These are phyloP conservation scores for Pseudozyma tsukubaensis DNA, from an alignment of 1,284 basidiomycete genomes.

Conservation along the genomic window DNA sequence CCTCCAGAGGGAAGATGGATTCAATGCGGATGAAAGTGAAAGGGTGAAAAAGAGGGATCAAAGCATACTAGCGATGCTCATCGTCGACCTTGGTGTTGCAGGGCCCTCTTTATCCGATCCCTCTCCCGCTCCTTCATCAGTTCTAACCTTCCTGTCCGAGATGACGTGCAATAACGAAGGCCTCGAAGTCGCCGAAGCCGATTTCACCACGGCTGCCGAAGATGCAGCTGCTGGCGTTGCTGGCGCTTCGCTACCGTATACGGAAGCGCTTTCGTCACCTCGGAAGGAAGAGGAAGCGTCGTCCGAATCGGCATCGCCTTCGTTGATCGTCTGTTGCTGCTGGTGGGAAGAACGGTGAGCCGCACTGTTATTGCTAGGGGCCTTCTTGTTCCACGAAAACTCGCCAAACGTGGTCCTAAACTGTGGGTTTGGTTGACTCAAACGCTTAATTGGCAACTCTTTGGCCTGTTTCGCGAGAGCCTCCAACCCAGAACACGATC, in stretches of 20 bases:
- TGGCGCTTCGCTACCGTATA: neutral
- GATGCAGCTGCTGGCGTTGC: neutral
- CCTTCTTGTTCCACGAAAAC: constrained; percentile 30
- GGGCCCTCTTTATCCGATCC: constrained; percentile 19
- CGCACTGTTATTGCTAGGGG: neutral
- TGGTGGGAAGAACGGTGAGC: neutral
- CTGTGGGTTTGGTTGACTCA: constrained; percentile 47
- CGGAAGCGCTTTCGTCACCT: too few species aligned
- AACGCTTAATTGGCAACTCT: constrained; percentile 41
- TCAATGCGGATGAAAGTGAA: too few species aligned
- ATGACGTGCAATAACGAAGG: constrained; percentile 21
- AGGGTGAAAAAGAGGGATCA: too few species aligned
- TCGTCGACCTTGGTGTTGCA: constrained; percentile 28
- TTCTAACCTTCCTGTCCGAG: constrained; percentile 23
- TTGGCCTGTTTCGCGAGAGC: constrained; percentile 44
- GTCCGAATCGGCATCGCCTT: constrained; percentile 19
- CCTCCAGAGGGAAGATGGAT: too few species aligned
- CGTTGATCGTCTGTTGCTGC: constrained; percentile 8
- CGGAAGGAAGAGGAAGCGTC: too few species aligned
- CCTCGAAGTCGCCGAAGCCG: neutral
- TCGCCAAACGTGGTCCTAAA: constrained; percentile 43
- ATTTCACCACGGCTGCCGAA: too few species aligned
- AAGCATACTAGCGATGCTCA: constrained; percentile 51
- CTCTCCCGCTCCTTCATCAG: too few species aligned
- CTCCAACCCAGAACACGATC: constrained; percentile 45